Percentiles rank a stretch among this genome's conserved stretches.
Evolutionary conservation across 768 basidiomycete species (phyloP).

Genomic region (Boletus rex-veris): DNA sequence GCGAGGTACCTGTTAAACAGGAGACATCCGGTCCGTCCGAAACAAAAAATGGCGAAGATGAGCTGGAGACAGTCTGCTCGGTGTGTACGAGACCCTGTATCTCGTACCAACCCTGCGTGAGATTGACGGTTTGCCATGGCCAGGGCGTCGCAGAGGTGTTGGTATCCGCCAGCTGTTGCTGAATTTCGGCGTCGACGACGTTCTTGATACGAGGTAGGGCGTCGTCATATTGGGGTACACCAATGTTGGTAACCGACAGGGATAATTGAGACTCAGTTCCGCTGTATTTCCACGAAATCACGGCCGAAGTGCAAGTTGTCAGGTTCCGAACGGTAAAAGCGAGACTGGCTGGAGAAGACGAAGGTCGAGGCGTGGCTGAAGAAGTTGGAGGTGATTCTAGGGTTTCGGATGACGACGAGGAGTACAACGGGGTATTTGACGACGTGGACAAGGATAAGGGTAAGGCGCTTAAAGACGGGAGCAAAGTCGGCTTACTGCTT

Average conservation of each 20-base stretch:
- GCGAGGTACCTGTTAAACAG: slow-evolving; percentile 28
- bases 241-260: slow-evolving; percentile 41
- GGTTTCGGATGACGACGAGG: slow-evolving; percentile 6
- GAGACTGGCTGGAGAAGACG: slow-evolving; percentile 15
- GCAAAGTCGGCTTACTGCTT: slow-evolving; percentile 12
- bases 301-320: slow-evolving; percentile 33
- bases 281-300: slow-evolving; percentile 40
- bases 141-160: slow-evolving; percentile 27
- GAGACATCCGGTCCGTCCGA: slow-evolving; percentile 34
- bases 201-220: slow-evolving; percentile 3
- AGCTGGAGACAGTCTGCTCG: not conserved
- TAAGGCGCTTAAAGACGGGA: slow-evolving; percentile 7
- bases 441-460: not conserved
- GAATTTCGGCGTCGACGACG: slow-evolving; percentile 4
- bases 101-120: slow-evolving; percentile 49
- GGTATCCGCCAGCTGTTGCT: slow-evolving; percentile 25
- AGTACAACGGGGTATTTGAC: not conserved
- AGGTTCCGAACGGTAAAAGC: slow-evolving; percentile 28
- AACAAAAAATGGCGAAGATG: slow-evolving; percentile 36
- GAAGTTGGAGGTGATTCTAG: slow-evolving; percentile 11
- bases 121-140: slow-evolving; percentile 45
- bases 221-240: slow-evolving; percentile 27
- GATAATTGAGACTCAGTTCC: slow-evolving; percentile 30
- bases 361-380: slow-evolving; percentile 14
- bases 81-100: slow-evolving; percentile 23